Conservation (phyloP, 2,329 filamentous ascomycete genomes). For the Monilinia polystroma region DNA sequence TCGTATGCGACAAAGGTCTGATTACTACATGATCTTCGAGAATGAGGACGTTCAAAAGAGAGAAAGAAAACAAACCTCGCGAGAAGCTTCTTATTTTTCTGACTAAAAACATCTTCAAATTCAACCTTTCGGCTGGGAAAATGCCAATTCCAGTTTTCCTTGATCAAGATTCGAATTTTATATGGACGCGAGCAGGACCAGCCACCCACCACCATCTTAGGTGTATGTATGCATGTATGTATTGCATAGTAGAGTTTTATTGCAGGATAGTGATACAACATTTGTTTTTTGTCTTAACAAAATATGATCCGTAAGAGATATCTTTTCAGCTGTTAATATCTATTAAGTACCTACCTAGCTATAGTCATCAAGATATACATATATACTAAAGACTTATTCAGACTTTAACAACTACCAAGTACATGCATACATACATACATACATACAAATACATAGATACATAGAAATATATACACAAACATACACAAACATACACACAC, state of each 20-base stretch:
- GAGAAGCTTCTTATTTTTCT: background rate
- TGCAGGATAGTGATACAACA: background rate
- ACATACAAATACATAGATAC: too few species aligned
- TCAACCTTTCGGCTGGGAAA: too few species aligned
- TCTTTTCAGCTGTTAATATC: background rate
- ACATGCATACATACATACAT: too few species aligned
- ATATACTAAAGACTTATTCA: too few species aligned
- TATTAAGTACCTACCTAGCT: background rate
- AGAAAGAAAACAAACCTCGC: too few species aligned
- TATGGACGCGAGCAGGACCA: constrained; percentile 8
- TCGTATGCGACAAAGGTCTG: too few species aligned
- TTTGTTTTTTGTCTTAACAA: background rate
- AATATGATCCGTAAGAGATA: background rate
- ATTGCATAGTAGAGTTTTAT: background rate
- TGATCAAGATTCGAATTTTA: constrained; percentile 5
- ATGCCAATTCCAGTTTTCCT: background rate
- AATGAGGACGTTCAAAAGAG: background rate
- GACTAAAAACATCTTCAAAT: background rate
- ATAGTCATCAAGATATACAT: too few species aligned
- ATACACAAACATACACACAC: too few species aligned
- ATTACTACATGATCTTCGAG: constrained; percentile 2
- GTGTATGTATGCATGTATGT: too few species aligned
- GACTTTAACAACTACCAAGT: too few species aligned
- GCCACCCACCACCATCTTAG: too few species aligned
- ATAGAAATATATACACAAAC: too few species aligned